These are phyloP conservation scores for Basipetospora chlamydospora DNA, from an alignment of 2,329 filamentous ascomycete species.

Conservation along the genomic window DNA sequence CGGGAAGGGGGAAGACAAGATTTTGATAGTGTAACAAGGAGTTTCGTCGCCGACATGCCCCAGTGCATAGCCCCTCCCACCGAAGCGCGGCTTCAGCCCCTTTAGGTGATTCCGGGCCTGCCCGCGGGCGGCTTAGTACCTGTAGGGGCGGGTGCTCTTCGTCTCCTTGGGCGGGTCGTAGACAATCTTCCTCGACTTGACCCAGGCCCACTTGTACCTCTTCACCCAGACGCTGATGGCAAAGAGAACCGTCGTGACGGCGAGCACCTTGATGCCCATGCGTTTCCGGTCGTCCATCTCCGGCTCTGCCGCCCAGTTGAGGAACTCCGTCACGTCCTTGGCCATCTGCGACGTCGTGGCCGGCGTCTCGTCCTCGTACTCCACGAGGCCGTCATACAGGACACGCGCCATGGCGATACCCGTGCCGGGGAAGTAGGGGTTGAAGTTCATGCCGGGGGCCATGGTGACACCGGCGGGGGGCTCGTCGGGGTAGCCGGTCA, in stretches of 20 bases:
- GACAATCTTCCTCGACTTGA: conserved; percentile 90
- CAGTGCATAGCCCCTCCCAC: no score
- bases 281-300: conserved; percentile 99
- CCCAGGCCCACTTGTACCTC: conserved; percentile 96
- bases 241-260: conserved; percentile 63
- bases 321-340: conserved; percentile 96
- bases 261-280: conserved; percentile 96
- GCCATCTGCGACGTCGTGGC: conserved; percentile 98
- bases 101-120: no score
- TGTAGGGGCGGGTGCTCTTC: conserved; percentile 33
- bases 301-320: conserved; percentile 97
- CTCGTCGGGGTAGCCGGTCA: conserved; percentile 97
- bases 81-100: no score
- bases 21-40: conserved; percentile 2
- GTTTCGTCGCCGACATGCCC: no score
- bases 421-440: conserved; percentile 98
- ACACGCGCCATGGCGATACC: conserved; percentile 99
- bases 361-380: conserved; percentile 93
- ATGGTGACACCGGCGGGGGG: conserved; percentile 78
- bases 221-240: conserved; percentile 93
- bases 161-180: conserved; percentile 61
- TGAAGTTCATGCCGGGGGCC: conserved; percentile 91
- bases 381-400: conserved; percentile 90
- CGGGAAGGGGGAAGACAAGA: conserved; percentile 1
- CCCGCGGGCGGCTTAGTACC: conserved; percentile 7